Percentiles rank a stretch among this genome's conserved stretches.
phyloP scores from a whole-genome alignment of 2,329 filamentous ascomycete genomes.

The Colletotrichum sansevieriae region DNA sequence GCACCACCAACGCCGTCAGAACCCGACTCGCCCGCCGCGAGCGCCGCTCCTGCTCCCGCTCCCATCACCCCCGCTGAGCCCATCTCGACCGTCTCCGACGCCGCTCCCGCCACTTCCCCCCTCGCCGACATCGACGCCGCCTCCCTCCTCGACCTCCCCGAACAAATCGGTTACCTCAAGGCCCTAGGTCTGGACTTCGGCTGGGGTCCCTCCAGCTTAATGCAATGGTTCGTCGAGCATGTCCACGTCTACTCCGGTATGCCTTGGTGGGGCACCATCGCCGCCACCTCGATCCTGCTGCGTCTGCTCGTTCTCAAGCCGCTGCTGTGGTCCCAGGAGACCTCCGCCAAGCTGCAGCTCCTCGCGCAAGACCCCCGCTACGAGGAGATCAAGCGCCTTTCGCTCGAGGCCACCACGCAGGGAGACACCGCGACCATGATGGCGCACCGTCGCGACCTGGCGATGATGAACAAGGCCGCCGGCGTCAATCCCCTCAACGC shows the following conservation, averaged over 20 bases:
- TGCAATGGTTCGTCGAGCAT: conserved; percentile 85
- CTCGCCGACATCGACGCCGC: conserved; percentile 54
- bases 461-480: conserved; percentile 54
- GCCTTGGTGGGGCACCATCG: conserved; percentile 86
- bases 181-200: conserved; percentile 89
- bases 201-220: conserved; percentile 79
- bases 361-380: conserved; percentile 69
- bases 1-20: conserved; percentile 38
- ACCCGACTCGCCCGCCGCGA: conserved; percentile 20
- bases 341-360: conserved; percentile 71
- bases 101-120: conserved; percentile 32
- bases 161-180: conserved; percentile 85
- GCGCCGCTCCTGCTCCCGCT: conserved; percentile 32
- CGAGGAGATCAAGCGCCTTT: conserved; percentile 50
- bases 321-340: conserved; percentile 72
- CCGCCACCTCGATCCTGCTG: conserved; percentile 72
- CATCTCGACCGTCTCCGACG: conserved; percentile 28
- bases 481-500: conserved; percentile 51
- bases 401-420: conserved; percentile 64
- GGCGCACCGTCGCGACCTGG: conserved; percentile 53
- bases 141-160: conserved; percentile 72
- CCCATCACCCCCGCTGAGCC: conserved; percentile 49
- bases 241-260: conserved; percentile 81
- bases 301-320: conserved; percentile 77
- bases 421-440: conserved; percentile 67